phyloP scores from a whole-genome alignment of 2,329 filamentous ascomycete species.

The Juglanconis oblonga region DNA sequence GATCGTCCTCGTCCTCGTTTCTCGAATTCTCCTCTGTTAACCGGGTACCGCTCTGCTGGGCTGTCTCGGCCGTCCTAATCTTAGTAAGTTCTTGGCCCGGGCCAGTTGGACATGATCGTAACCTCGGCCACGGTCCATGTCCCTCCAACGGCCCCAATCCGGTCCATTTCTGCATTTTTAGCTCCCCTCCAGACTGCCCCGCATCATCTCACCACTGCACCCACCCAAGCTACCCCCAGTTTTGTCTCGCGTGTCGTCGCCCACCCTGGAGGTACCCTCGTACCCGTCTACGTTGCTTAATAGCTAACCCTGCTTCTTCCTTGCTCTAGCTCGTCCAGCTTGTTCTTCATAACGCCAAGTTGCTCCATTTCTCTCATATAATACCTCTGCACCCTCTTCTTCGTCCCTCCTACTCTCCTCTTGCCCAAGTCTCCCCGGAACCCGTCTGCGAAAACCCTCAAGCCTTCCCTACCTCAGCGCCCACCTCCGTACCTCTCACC shows the following conservation, averaged over 20 bases:
- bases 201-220: slow-evolving; percentile 17
- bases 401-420: slow-evolving; percentile 39
- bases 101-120: neutral
- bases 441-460: slow-evolving; percentile 53
- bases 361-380: slow-evolving; percentile 33
- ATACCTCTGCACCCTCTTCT: slow-evolving; percentile 31
- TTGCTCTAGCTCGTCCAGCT: slow-evolving; percentile 48
- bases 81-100: slow-evolving; percentile 27
- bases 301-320: slow-evolving; percentile 29
- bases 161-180: slow-evolving; percentile 21
- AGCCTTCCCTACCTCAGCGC: slow-evolving; percentile 52
- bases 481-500: slow-evolving; percentile 52
- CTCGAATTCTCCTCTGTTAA: slow-evolving; percentile 17
- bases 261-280: neutral
- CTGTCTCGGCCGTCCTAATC: slow-evolving; percentile 27
- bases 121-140: slow-evolving; percentile 1
- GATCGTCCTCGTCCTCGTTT: neutral
- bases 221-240: neutral
- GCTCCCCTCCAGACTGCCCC: slow-evolving; percentile 17
- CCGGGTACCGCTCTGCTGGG: slow-evolving; percentile 28
- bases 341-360: slow-evolving; percentile 48
- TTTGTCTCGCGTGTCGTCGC: slow-evolving; percentile 1
- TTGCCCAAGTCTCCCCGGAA: slow-evolving; percentile 37
- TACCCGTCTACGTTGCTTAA: slow-evolving; percentile 15
- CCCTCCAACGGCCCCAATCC: slow-evolving; percentile 8